Evolutionary conservation across 768 basidiomycete species (phyloP).

Genomic region (Mycena sanguinolenta): DNA sequence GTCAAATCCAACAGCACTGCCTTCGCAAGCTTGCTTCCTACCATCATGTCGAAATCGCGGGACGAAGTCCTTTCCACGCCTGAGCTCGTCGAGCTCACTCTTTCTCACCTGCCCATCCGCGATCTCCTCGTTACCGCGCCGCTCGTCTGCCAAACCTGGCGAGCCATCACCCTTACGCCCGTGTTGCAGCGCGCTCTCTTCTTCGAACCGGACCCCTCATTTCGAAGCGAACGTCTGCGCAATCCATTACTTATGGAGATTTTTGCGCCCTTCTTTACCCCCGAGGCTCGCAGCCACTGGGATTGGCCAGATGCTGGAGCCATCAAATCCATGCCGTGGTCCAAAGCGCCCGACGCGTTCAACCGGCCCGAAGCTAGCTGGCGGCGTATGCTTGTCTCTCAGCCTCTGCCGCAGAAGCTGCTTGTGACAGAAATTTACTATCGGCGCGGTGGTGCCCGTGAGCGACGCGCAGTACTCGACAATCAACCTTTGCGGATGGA

Average conservation of each 20-base stretch:
- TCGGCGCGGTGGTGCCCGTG: background rate
- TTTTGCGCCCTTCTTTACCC: constrained; percentile 6
- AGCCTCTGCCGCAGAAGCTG: constrained; percentile 3
- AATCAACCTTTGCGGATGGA: background rate
- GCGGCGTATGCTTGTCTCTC: constrained; percentile 13
- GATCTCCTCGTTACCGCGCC: background rate
- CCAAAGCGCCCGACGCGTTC: constrained; percentile 6
- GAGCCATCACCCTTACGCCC: background rate
- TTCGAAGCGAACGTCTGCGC: background rate
- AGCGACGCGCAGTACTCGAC: background rate
- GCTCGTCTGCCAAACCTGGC: constrained; percentile 8
- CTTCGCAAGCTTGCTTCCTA: background rate
- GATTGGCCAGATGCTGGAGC: background rate
- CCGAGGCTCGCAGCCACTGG: background rate
- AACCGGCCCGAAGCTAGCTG: constrained; percentile 4
- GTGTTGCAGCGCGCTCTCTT: constrained; percentile 12
- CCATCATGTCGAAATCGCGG: constrained; percentile 2
- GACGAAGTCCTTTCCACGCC: constrained; percentile 1
- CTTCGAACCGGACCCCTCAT: constrained; percentile 10
- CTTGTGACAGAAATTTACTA: background rate
- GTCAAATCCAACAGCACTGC: no score
- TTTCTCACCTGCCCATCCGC: constrained; percentile 2
- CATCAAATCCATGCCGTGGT: constrained; percentile 5
- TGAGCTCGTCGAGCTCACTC: constrained; percentile 10
- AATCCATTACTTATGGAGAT: background rate